Percentiles rank a stretch among this genome's conserved stretches.
Conservation (phyloP, 2,329 filamentous ascomycete species). For the Colletotrichum kahawae region DNA sequence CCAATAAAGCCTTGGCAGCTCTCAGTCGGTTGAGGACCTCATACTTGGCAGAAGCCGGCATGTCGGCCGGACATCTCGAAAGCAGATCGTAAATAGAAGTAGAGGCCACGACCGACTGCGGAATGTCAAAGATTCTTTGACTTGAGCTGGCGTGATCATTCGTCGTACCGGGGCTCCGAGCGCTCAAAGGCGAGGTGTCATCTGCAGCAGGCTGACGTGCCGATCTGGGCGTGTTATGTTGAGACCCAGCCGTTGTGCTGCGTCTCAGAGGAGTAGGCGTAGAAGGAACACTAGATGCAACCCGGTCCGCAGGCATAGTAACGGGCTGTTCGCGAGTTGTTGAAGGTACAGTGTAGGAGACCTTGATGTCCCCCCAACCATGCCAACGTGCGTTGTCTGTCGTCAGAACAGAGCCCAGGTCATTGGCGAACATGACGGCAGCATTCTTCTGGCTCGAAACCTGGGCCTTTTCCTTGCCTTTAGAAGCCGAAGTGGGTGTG, state of each 20-base stretch:
- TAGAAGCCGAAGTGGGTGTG: slow-evolving; percentile 61
- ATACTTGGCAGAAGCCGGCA: slow-evolving; percentile 78
- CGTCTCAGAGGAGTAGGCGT: slow-evolving; percentile 81
- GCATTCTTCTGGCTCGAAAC: slow-evolving; percentile 48
- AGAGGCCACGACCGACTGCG: slow-evolving; percentile 58
- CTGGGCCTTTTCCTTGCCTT: slow-evolving; percentile 76
- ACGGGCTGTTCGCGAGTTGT: slow-evolving; percentile 20
- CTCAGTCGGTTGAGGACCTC: slow-evolving; percentile 86
- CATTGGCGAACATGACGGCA: slow-evolving; percentile 76
- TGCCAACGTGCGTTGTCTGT: slow-evolving; percentile 66
- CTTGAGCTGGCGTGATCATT: slow-evolving; percentile 42
- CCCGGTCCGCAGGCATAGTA: slow-evolving; percentile 1
- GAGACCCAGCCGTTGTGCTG: slow-evolving; percentile 60
- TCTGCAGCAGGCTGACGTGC: slow-evolving; percentile 36
- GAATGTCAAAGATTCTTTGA: slow-evolving; percentile 69
- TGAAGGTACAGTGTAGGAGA: slow-evolving; percentile 64
- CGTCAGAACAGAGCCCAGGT: slow-evolving; percentile 78
- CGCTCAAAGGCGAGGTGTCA: slow-evolving; percentile 54
- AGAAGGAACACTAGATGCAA: slow-evolving; percentile 55
- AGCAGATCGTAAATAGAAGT: slow-evolving; percentile 63
- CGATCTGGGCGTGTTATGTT: slow-evolving; percentile 48
- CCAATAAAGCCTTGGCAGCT: slow-evolving; percentile 79
- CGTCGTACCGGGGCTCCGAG: slow-evolving; percentile 44
- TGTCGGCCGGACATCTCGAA: slow-evolving; percentile 59
- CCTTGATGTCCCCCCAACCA: slow-evolving; percentile 79